These are phyloP conservation scores for Lanmaoa rubissima DNA, from an alignment of 768 basidiomycete species.

Conservation along the genomic window DNA sequence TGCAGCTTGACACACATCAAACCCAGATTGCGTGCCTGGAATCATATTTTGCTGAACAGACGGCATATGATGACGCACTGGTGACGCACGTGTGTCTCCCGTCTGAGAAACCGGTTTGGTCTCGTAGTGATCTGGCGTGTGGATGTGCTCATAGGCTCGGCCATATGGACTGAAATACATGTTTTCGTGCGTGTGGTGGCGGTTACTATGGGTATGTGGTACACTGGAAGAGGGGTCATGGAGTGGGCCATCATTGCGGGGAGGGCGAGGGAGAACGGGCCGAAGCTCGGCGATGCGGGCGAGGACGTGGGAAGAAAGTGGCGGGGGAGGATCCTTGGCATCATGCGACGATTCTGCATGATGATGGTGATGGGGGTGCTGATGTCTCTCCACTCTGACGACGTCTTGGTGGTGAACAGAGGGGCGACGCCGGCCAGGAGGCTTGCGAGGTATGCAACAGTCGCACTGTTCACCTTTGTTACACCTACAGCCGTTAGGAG, in stretches of 20 bases:
- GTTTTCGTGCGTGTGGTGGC: conserved; percentile 51
- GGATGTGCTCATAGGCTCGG: conserved; percentile 57
- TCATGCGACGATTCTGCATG: conserved; percentile 17
- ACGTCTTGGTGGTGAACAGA: conserved; percentile 29
- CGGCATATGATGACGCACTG: conserved; percentile 20
- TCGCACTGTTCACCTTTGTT: conserved; percentile 48
- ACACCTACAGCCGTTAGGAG: conserved; percentile 48
- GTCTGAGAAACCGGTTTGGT: conserved; percentile 13
- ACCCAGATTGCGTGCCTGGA: conserved; percentile 23
- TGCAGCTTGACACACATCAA: conserved; percentile 27
- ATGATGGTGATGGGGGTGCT: conserved; percentile 8
- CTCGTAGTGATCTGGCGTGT: conserved; percentile 36
- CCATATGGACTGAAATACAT: conserved; percentile 65
- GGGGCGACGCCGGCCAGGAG: conserved; percentile 35
- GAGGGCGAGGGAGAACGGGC: conserved; percentile 67
- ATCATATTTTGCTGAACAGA: conserved; percentile 28
- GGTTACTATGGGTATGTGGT: conserved; percentile 40
- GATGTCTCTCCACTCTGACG: conserved; percentile 30
- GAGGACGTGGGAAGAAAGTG: conserved; percentile 47
- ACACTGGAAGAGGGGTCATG: conserved; percentile 49
- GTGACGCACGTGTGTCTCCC: conserved; percentile 22
- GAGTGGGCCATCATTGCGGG: conserved; percentile 37
- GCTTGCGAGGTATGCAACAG: conserved; percentile 55
- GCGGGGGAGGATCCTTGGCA: conserved; percentile 16
- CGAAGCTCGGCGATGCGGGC: conserved; percentile 64